Percentiles rank a stretch among this genome's conserved stretches.
These are phyloP conservation scores for Pyrenochaeta sp. DNA, from an alignment of 2,329 filamentous ascomycete genomes.

Conservation along the genomic window DNA sequence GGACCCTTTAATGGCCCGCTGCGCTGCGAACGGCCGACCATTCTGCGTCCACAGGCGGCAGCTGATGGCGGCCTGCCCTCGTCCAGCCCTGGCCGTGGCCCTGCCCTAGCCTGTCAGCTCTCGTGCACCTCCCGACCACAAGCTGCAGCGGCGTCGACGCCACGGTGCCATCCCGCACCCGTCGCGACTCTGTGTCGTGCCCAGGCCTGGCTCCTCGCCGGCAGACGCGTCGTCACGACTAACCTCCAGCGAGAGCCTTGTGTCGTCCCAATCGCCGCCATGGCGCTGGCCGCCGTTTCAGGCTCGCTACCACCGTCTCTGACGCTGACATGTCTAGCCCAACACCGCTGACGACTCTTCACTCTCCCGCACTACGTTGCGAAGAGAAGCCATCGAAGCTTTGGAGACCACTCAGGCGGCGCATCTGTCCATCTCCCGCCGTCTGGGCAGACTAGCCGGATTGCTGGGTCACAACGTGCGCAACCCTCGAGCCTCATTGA, in stretches of 20 bases:
- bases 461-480: constrained; percentile 5
- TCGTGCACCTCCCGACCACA: constrained; percentile 6
- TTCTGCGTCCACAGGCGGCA: constrained; percentile 9
- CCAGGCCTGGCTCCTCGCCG: background rate
- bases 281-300: no score
- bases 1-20: constrained; percentile 13
- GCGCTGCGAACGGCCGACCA: constrained; percentile 3
- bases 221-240: constrained; percentile 1
- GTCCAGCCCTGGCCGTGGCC: constrained; percentile 13
- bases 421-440: constrained; percentile 14
- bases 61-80: constrained; percentile 16
- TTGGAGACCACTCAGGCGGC: constrained; percentile 1
- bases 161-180: constrained; percentile 2
- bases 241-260: background rate
- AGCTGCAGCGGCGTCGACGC: constrained; percentile 2
- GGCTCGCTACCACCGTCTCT: no score
- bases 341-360: constrained; percentile 4
- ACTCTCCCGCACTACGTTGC: constrained; percentile 8
- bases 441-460: constrained; percentile 6
- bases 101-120: constrained; percentile 7
- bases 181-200: constrained; percentile 1
- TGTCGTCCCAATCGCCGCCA: constrained; percentile 2
- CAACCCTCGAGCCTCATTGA: background rate
- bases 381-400: constrained; percentile 4
- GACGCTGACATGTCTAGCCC: background rate